A percentile compares a stretch with the other conserved stretches of the same genome.
phyloP scores from a whole-genome alignment of 768 basidiomycete genomes.

The Lactarius akahatsu region DNA sequence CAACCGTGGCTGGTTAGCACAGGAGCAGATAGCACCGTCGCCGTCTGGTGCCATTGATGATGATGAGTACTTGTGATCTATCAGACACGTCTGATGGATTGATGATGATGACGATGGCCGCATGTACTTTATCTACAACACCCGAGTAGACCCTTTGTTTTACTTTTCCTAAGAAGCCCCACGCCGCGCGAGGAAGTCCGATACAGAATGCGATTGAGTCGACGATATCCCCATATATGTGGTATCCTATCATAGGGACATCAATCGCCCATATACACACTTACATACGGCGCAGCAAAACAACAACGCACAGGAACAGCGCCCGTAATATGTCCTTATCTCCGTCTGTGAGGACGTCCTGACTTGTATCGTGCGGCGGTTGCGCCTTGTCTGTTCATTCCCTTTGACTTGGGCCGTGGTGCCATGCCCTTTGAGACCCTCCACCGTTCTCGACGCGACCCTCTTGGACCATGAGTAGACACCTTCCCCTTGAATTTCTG shows the following conservation, averaged over 20 bases:
- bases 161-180: conserved; percentile 36
- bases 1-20: conserved; percentile 93
- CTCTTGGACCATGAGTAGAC: conserved; percentile 81
- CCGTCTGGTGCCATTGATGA: conserved; percentile 80
- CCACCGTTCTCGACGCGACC: conserved; percentile 80
- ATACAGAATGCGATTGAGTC: conserved; percentile 13
- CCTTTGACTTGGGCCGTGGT: conserved; percentile 48
- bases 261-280: background rate
- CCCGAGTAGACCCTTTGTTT: background rate
- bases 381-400: conserved; percentile 68
- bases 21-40: conserved; percentile 87
- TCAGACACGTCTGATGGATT: conserved; percentile 7
- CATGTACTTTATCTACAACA: conserved; percentile 10
- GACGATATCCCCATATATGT: conserved; percentile 19
- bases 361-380: conserved; percentile 61
- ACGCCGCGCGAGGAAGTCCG: conserved; percentile 30
- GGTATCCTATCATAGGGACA: background rate
- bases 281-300: background rate
- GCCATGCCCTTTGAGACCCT: conserved; percentile 73
- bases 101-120: conserved; percentile 1
- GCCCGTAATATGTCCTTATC: conserved; percentile 42
- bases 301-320: background rate
- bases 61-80: conserved; percentile 3
- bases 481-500: conserved; percentile 42
- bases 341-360: conserved; percentile 68